phyloP scores from a whole-genome alignment of 129 eudicot species.

The Pittosporum tobira region DNA sequence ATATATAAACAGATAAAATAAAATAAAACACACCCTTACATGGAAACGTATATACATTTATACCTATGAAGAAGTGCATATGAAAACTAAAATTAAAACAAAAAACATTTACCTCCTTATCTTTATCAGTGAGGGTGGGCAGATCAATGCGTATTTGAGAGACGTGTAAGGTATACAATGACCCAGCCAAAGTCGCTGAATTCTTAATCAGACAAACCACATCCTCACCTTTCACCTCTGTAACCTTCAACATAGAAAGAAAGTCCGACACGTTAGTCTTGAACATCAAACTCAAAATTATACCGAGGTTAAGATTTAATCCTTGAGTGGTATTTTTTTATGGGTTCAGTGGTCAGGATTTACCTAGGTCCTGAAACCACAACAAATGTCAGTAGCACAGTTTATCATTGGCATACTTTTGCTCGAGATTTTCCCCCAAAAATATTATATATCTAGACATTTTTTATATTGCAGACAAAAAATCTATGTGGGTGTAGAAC shows the following conservation, averaged over 20 bases:
- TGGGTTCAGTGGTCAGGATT: neutral
- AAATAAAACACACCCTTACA: too few relatives aligned
- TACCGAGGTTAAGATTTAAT: conserved; percentile 3
- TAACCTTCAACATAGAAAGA: conserved; percentile 39
- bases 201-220: conserved; percentile 76
- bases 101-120: conserved; percentile 52
- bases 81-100: too few relatives aligned
- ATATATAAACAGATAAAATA: too few relatives aligned
- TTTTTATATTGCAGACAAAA: neutral
- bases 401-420: too few relatives aligned
- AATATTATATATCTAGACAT: too few relatives aligned
- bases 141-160: conserved; percentile 69
- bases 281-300: neutral
- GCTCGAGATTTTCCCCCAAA: too few relatives aligned
- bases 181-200: conserved; percentile 70
- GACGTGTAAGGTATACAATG: conserved; percentile 82
- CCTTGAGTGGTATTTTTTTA: neutral
- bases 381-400: too few relatives aligned
- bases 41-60: neutral
- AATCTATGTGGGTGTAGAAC: neutral
- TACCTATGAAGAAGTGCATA: too few relatives aligned
- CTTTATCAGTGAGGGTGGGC: conserved; percentile 82
- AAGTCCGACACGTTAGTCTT: neutral
- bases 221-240: conserved; percentile 74
- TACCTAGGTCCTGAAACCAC: neutral